These are phyloP conservation scores for Paraglomus brasilianum DNA, from an alignment of 192 early-diverging fungal genomes.

Conservation along the genomic window DNA sequence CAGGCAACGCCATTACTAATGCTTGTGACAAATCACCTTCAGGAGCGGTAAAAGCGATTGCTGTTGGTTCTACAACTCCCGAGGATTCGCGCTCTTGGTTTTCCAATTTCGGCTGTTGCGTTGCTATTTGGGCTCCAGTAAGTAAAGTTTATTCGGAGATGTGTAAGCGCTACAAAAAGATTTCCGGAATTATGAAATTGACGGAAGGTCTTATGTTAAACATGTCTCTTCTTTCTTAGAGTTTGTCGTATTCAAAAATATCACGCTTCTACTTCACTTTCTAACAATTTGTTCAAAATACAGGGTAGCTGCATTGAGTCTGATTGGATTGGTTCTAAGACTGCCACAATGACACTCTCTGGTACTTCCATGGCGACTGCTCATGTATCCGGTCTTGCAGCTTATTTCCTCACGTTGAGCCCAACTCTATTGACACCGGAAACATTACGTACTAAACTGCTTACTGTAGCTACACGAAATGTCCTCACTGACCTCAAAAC, in stretches of 20 bases:
- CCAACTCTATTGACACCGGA: conserved; percentile 48
- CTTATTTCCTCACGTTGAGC: conserved; percentile 60
- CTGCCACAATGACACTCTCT: conserved; percentile 82
- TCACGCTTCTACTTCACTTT: no score
- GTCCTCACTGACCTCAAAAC: conserved; percentile 32
- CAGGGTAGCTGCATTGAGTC: conserved; percentile 59
- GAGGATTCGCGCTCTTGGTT: conserved; percentile 74
- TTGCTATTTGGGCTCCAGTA: conserved; percentile 90
- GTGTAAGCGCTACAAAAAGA: no score
- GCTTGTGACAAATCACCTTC: conserved; percentile 65
- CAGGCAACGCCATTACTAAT: conserved; percentile 56
- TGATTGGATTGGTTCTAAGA: conserved; percentile 65
- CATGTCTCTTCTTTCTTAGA: no score
- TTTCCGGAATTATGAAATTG: no score
- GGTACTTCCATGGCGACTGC: conserved; percentile 93
- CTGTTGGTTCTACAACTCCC: conserved; percentile 77
- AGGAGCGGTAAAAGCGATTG: conserved; percentile 54
- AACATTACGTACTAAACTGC: conserved; percentile 58
- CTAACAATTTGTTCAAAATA: no score
- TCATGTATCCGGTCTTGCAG: conserved; percentile 84
- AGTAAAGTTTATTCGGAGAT: no score
- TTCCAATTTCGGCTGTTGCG: conserved; percentile 87
- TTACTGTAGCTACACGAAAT: conserved; percentile 54
- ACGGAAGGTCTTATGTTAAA: no score
- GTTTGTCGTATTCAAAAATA: no score